Evolutionary conservation across 805 yeast species (phyloP), one percentile per base, ranked within the genome.

Genomic region (Starmerella vitae): DNA sequence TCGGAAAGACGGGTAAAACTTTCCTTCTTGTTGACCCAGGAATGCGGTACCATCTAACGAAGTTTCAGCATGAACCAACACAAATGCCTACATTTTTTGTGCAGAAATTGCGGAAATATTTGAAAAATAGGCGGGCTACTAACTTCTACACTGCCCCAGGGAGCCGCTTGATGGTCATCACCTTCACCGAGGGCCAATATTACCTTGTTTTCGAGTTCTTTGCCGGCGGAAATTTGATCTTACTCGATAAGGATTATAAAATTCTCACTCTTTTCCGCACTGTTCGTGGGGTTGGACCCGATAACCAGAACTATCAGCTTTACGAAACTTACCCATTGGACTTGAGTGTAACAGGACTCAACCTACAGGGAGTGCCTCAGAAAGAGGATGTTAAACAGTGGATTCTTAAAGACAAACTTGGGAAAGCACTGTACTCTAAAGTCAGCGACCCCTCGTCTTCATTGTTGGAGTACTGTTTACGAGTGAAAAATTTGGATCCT

Each of bases 151-250:
- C 85, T 49, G 71, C 88, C 4, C 78, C 75, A 1, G 71, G 75
- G 51, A 95, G 85, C 55, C 69, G 97, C 57, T 73, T 83, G n/a
- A 64, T 83, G 32, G 93, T 85, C 0, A 58, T 88, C 33, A 75
- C 82, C 44, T 88, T 88, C 60, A 75, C 86, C 33, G 94, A 83
- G 51, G 94, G 94, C 2, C 75, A 62, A 53, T 60, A 54, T 48
- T 78, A 80, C 50, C 62, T 88, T 47, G 94, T 83, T 0, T 59
- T 88, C 38, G 98, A 88, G 58, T 88, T 88, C 53, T 88, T 86
- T 63, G 81, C 95, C 55, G 95, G 95, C 3, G 98, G 98, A 20
- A 88, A 88, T 55, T 72, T 88, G 39, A 63, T 88, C 15, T 64
- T 88, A 17, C 64, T 88, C 45, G 93, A 88, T 57, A 68, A 72